Evolutionary conservation across 345 rosid species (phyloP), one percentile per base, ranked within the genome.

Genomic region (Pelargonium nanum): DNA sequence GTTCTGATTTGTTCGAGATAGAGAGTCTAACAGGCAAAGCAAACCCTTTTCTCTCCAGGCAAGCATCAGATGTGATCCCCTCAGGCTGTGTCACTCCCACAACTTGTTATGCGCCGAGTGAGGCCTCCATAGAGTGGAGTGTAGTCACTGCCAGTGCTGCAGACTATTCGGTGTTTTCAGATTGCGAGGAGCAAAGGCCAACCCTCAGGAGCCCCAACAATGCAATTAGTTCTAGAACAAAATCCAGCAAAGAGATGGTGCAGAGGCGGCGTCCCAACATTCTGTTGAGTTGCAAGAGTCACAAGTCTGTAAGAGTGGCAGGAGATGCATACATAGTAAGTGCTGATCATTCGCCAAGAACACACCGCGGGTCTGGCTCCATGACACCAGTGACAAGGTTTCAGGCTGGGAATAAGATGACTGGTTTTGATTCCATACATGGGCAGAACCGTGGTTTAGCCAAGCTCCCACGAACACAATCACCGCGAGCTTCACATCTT

Each of bases 71-170:
- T 56, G 77, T n/a, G n/a, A n/a, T n/a, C 1, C 70, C 76, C 2
- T 85, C 93, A 0, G 85, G 70, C 7, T 81, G n/a, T n/a, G n/a
- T n/a, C n/a, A n/a, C n/a, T n/a, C 91, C 88, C 21, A 68, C 80
- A 54, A 72, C 78, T 20, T 61, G 82, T 63, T 88, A 86, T 57
- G 85, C 94, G 9, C 94, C 98, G 5, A 91, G 98, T 17, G 98
- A 91, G 68, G 96, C 79, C 26, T 86, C 95, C 74, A 80, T 91
- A 53, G 85, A 82, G 21, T 88, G 96, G 98, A 91, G 98, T 30
- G 95, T 88, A 2, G 85, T 84, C 60, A 91, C 98, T 0, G 92
- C 84, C 25, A 86, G 96, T 51, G 91, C 83, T 0, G 95, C 88
- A 0, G 97, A 88, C 58, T 77, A n/a, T n/a, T n/a, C n/a, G n/a